Conservation (phyloP, 2,329 filamentous ascomycete species). For the Penicillium expansum region DNA sequence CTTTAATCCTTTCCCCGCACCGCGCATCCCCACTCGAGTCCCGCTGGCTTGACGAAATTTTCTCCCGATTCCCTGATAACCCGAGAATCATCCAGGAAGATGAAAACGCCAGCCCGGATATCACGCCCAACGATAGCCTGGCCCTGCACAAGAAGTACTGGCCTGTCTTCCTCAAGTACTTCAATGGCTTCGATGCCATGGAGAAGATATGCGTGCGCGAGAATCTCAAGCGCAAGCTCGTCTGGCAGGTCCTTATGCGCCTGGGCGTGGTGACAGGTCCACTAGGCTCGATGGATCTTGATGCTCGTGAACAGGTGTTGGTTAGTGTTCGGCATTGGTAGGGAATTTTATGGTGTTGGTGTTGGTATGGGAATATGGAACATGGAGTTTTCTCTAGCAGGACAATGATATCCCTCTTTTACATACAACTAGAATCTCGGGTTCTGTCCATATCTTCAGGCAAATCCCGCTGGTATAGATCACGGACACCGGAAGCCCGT, state of each 20-base stretch:
- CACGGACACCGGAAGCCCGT: background rate
- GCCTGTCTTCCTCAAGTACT: slow-evolving; percentile 75
- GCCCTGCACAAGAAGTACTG: slow-evolving; percentile 60
- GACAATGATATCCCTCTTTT: slow-evolving; percentile 5
- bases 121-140: slow-evolving; percentile 23
- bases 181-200: slow-evolving; percentile 79
- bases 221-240: slow-evolving; percentile 74
- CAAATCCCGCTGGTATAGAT: slow-evolving; percentile 1
- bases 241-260: slow-evolving; percentile 56
- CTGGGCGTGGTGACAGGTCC: slow-evolving; percentile 63
- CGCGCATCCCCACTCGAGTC: slow-evolving; percentile 76
- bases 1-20: slow-evolving; percentile 74
- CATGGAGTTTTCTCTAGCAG: background rate
- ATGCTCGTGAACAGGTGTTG: slow-evolving; percentile 45
- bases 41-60: slow-evolving; percentile 59
- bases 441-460: background rate
- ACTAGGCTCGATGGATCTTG: slow-evolving; percentile 28
- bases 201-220: slow-evolving; percentile 85
- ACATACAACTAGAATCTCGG: background rate
- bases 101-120: slow-evolving; percentile 14
- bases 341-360: too few species aligned
- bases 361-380: background rate
- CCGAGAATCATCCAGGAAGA: slow-evolving; percentile 8
- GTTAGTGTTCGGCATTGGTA: slow-evolving; percentile 70
- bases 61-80: slow-evolving; percentile 37